Evolutionary conservation across 2,329 filamentous ascomycete species (phyloP).

Genomic region (Trichoderma afroharzianum): DNA sequence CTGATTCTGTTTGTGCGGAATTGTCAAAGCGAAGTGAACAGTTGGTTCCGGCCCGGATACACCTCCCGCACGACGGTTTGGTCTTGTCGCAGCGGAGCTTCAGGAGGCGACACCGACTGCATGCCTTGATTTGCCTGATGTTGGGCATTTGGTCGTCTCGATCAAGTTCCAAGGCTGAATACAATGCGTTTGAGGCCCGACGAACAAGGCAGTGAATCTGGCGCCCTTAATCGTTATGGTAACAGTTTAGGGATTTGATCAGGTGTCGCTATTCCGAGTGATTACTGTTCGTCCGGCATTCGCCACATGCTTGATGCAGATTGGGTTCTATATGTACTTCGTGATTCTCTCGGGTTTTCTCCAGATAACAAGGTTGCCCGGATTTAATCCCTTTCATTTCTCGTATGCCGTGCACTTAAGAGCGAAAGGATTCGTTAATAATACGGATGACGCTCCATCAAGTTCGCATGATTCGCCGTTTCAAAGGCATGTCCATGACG

Average conservation of each 20-base stretch:
- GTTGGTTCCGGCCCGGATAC: neutral
- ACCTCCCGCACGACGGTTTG: neutral
- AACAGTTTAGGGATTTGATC: neutral
- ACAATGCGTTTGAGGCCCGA: neutral
- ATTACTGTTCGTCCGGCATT: neutral
- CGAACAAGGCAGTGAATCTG: neutral
- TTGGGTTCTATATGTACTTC: neutral
- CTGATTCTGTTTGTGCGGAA: neutral
- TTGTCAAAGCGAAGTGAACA: neutral
- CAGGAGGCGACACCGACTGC: neutral
- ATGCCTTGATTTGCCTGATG: neutral
- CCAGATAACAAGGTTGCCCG: neutral
- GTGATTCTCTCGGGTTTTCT: neutral
- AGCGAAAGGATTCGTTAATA: neutral
- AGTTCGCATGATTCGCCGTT: neutral
- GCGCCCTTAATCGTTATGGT: neutral
- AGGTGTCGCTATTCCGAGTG: neutral
- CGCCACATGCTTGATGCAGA: neutral
- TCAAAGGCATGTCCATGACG: neutral
- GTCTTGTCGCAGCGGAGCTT: conserved; percentile 5
- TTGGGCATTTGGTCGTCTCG: neutral
- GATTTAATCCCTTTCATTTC: neutral
- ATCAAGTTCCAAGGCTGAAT: neutral
- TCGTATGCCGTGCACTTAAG: neutral
- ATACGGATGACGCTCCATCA: neutral